A percentile compares a stretch with the other conserved stretches of the same genome.
These are phyloP conservation scores for Phialophora verrucosa DNA, from an alignment of 2,329 filamentous ascomycete species.

Conservation along the genomic window DNA sequence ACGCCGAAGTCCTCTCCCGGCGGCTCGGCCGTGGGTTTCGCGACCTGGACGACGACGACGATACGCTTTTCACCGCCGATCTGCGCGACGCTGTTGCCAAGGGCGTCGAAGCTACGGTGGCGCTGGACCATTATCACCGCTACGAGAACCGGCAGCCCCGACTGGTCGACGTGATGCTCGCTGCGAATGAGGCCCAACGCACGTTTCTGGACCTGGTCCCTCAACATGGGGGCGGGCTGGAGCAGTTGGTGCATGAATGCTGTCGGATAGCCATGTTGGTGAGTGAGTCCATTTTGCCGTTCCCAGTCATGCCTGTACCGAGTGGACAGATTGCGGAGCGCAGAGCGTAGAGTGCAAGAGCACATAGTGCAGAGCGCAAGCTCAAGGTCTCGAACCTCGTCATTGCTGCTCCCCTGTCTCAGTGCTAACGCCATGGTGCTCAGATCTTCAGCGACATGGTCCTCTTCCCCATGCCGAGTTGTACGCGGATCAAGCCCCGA, in stretches of 20 bases:
- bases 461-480: slow-evolving; percentile 14
- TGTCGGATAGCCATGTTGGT: slow-evolving; percentile 1
- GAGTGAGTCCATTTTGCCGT: background rate
- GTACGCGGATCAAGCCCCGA: slow-evolving; percentile 9
- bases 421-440: background rate
- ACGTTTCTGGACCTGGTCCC: slow-evolving; percentile 1
- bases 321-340: background rate
- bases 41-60: background rate
- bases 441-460: slow-evolving; percentile 9
- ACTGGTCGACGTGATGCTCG: slow-evolving; percentile 2
- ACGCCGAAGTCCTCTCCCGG: background rate
- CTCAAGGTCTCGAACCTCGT: too few species aligned
- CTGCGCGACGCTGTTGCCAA: background rate
- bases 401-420: too few species aligned
- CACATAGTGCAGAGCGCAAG: background rate
- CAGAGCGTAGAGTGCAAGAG: too few species aligned
- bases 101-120: slow-evolving; percentile 8
- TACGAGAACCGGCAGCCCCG: background rate
- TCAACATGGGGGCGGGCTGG: background rate
- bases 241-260: background rate
- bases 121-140: slow-evolving; percentile 11
- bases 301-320: background rate
- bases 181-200: slow-evolving; percentile 6
- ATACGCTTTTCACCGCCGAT: background rate
- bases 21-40: background rate